Conservation (phyloP, 371 early-diverging fungal species). For the Zopfochytrium polystomum region DNA sequence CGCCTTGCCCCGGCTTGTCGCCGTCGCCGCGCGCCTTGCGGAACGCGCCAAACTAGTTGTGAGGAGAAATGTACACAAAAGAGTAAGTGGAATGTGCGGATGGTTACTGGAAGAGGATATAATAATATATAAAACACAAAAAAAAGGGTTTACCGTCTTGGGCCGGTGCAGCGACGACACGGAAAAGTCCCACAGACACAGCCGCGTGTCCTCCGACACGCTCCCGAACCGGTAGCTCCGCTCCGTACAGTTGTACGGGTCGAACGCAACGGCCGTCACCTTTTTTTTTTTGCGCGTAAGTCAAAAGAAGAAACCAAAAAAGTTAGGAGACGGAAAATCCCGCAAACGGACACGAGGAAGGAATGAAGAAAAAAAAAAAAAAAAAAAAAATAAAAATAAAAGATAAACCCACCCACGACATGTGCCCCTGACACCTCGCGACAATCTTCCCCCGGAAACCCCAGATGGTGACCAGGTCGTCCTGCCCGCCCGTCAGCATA, state of each 20-base stretch:
- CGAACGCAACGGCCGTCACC: conserved; percentile 84
- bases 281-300: conserved; percentile 17
- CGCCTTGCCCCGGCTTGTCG: conserved; percentile 12
- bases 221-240: conserved; percentile 82
- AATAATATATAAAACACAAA: conserved; percentile 10
- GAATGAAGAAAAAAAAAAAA: neutral
- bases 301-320: too few relatives aligned
- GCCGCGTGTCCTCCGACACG: conserved; percentile 84
- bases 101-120: too few relatives aligned
- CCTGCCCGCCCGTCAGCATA: conserved; percentile 88
- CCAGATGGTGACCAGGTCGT: conserved; percentile 94
- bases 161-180: conserved; percentile 65
- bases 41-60: conserved; percentile 9
- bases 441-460: conserved; percentile 69
- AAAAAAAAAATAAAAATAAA: neutral
- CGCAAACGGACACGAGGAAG: neutral
- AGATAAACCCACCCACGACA: conserved; percentile 70
- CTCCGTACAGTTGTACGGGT: conserved; percentile 81
- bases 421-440: conserved; percentile 91
- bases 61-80: neutral
- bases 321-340: neutral
- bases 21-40: conserved; percentile 25
- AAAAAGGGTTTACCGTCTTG: conserved; percentile 21
- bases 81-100: too few relatives aligned
- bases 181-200: conserved; percentile 92